Evolutionary conservation across 2,329 filamentous ascomycete genomes (phyloP), one percentile per base, ranked within the genome.

Genomic region (Sporothrix pallida): DNA sequence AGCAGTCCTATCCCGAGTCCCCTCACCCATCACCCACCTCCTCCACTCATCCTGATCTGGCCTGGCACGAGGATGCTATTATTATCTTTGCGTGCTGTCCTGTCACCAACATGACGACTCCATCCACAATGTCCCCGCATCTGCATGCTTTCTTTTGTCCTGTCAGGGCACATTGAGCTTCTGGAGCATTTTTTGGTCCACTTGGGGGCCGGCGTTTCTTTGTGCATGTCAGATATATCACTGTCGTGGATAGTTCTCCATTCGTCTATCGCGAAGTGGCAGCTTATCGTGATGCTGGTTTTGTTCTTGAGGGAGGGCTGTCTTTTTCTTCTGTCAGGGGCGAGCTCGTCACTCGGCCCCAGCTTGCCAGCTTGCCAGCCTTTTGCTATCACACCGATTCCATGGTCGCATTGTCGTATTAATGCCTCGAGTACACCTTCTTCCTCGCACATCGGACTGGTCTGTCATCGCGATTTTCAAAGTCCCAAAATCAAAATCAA

Each of bases 41-140:
- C 23, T 26, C 62, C 42, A 26, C 62, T 20, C 42, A 15, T 13
- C 23, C 9, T 13, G 54, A 31, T n/a, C 26, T 15, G 65, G 44
- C 42, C n/a, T 48, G 62, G 42, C 65, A 37, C 65, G 23, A 68
- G 23, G 46, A 50, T 50, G 46, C 46, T 68, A 68, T 68, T 68
- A 68, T 50, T 52, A 68, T 68, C 65, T 63, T 26, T 56, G 10
- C n/a, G 13, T 23, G 52, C 58, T 26, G 44, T 13, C 65, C 65
- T 50, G 65, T 52, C 65, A 50, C 63, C 65, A 52, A 37, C 46
- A 52, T 13, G 8, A 52, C 31, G 12, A 10, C 23, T n/a, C 63
- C 46, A n/a, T 68, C 46, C 7, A 17, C 20, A 3, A 26, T 37
- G 44, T 50, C 63, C 62, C 65, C 65, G 44, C 65, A 46, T 52